Conservation (phyloP, 257 asterid genomes). For the Cordia subcordata region DNA sequence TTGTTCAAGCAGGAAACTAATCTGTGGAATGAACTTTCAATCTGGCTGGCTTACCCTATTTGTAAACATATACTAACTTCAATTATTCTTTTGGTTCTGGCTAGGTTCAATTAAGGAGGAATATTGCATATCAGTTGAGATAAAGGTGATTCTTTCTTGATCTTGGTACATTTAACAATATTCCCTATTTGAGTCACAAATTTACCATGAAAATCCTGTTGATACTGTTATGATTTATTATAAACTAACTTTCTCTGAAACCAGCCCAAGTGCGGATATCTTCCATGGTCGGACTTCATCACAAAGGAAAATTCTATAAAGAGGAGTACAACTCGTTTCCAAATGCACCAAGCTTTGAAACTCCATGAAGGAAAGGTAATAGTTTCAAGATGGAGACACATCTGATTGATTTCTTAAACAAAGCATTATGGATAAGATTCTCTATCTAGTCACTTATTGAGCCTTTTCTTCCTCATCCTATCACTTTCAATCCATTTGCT, state of each 20-base stretch:
- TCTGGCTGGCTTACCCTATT: too few species aligned
- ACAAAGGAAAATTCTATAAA: constrained; percentile 60
- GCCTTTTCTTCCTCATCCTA: too few species aligned
- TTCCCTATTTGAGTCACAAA: constrained; percentile 8
- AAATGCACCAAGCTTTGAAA: constrained; percentile 89
- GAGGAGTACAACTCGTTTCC: constrained; percentile 65
- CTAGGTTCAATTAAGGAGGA: constrained; percentile 48
- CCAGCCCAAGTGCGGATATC: constrained; percentile 95
- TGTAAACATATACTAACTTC: too few species aligned
- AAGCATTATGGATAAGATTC: neutral
- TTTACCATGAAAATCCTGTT: constrained; percentile 13
- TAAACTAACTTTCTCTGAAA: constrained; percentile 16
- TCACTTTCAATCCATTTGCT: too few species aligned
- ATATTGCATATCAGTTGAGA: constrained; percentile 68
- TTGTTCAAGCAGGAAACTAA: too few species aligned
- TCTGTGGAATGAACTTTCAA: too few species aligned
- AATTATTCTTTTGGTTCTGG: neutral
- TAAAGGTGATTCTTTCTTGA: constrained; percentile 60
- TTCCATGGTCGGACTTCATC: constrained; percentile 73
- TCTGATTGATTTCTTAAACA: neutral
- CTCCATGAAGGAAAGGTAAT: constrained; percentile 64
- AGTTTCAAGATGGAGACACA: neutral
- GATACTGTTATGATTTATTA: constrained; percentile 7
- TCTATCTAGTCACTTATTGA: neutral
- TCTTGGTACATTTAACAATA: constrained; percentile 10